These are phyloP conservation scores for Xylaria bambusicola DNA, from an alignment of 495 filamentous ascomycete genomes.

Conservation along the genomic window DNA sequence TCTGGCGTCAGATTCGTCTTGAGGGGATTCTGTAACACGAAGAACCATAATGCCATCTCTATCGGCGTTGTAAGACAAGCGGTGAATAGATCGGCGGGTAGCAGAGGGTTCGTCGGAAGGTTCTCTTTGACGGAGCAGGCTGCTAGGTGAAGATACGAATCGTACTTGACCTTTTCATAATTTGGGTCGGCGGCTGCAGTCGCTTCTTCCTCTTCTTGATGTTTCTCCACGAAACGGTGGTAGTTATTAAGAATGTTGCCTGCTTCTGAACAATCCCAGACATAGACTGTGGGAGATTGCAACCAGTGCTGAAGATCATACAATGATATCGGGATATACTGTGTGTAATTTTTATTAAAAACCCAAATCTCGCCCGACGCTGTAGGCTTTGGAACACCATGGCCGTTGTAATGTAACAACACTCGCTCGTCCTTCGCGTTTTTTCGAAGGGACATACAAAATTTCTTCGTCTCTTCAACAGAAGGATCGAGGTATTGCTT, in stretches of 20 bases:
- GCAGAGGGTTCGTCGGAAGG: conserved; percentile 91
- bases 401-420: conserved; percentile 96
- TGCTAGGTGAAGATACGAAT: conserved; percentile 84
- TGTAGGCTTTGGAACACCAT: conserved; percentile 96
- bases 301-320: conserved; percentile 97
- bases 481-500: conserved; percentile 96
- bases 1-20: conserved; percentile 73
- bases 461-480: conserved; percentile 94
- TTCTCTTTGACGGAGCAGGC: conserved; percentile 88
- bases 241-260: conserved; percentile 95
- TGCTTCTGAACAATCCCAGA: conserved; percentile 96
- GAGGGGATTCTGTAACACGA: conserved; percentile 88
- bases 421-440: conserved; percentile 96
- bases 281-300: conserved; percentile 90
- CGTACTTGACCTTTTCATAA: conserved; percentile 64
- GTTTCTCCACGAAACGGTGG: conserved; percentile 89
- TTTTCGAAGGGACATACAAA: conserved; percentile 81
- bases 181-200: conserved; percentile 70
- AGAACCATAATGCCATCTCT: conserved; percentile 93
- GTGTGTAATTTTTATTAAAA: conserved; percentile 97
- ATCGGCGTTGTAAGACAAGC: conserved; percentile 96
- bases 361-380: conserved; percentile 98
- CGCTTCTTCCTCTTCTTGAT: conserved; percentile 81
- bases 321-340: conserved; percentile 96
- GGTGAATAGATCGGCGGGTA: conserved; percentile 95